These are phyloP conservation scores for Populus davidiana DNA, from an alignment of 345 rosid genomes.

Conservation along the genomic window DNA sequence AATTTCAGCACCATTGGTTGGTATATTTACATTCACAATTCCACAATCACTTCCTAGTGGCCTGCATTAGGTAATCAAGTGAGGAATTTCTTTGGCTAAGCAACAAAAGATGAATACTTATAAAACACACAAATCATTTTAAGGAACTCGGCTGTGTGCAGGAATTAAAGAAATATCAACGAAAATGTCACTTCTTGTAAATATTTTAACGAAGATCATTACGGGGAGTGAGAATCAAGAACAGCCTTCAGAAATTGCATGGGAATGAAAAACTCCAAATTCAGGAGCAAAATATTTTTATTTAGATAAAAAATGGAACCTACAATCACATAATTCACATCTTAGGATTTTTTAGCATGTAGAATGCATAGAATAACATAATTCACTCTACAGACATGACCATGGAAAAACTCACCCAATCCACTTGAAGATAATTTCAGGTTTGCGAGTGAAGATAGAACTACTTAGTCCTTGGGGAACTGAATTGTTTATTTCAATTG, in stretches of 20 bases:
- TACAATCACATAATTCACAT: not conserved
- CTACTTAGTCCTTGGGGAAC: conserved; percentile 98
- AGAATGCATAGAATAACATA: not conserved
- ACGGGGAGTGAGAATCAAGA: not conserved
- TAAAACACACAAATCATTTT: not conserved
- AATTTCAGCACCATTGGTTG: conserved; percentile 98
- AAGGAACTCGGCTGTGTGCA: not conserved
- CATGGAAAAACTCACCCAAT: conserved; percentile 51
- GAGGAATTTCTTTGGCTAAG: not conserved
- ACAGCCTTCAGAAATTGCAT: not conserved
- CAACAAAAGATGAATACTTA: not conserved
- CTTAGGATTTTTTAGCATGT: not conserved
- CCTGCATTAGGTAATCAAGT: conserved; percentile 33
- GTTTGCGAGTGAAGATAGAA: conserved; percentile 78
- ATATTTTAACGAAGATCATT: not conserved
- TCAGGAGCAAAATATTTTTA: not conserved
- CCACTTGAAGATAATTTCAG: conserved; percentile 83
- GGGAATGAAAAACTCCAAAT: not conserved
- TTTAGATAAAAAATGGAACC: not conserved
- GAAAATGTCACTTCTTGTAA: not conserved
- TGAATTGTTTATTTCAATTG: conserved; percentile 81
- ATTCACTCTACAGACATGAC: not conserved
- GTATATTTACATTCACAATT: conserved; percentile 89
- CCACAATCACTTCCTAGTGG: conserved; percentile 96
- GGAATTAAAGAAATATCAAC: not conserved